A percentile compares a stretch with the other conserved stretches of the same genome.
These are phyloP conservation scores for Russula vinacea DNA, from an alignment of 768 basidiomycete genomes.

Conservation along the genomic window DNA sequence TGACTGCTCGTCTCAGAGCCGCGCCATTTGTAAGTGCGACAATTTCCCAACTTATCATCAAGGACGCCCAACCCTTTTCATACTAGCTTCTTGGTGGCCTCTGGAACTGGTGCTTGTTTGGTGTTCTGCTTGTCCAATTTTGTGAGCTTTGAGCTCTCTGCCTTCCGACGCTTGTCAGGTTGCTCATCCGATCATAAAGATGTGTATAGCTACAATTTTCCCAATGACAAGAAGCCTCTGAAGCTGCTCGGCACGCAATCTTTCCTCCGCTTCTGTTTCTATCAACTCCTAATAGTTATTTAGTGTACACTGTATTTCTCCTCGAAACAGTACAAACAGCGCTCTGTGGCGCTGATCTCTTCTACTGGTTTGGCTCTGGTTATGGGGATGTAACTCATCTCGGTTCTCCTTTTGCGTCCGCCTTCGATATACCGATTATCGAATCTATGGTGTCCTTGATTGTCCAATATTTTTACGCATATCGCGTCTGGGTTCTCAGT, in stretches of 20 bases:
- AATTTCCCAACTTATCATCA: background rate
- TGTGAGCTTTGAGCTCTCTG: conserved; percentile 31
- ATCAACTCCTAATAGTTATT: background rate
- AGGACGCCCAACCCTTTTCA: background rate
- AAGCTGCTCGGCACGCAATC: conserved; percentile 12
- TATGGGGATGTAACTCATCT: conserved; percentile 34
- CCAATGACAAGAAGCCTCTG: background rate
- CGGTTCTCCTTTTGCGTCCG: conserved; percentile 24
- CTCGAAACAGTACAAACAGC: conserved; percentile 33
- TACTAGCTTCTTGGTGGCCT: conserved; percentile 9
- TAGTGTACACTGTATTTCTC: conserved; percentile 34
- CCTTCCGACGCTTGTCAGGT: background rate
- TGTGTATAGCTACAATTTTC: conserved; percentile 20
- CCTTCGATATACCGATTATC: conserved; percentile 21
- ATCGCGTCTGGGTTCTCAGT: conserved; percentile 15
- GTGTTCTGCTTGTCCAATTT: conserved; percentile 34
- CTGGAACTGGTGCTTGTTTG: conserved; percentile 34
- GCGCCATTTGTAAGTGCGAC: conserved; percentile 5
- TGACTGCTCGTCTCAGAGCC: background rate
- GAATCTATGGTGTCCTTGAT: conserved; percentile 7
- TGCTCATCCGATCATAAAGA: conserved; percentile 9
- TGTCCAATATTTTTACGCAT: conserved; percentile 15
- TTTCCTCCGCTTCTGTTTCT: background rate
- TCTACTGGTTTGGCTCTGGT: conserved; percentile 34
- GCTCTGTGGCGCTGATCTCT: conserved; percentile 33